Evolutionary conservation across 371 early-diverging fungal species (phyloP).

Genomic region (Haplosporangium sp.): DNA sequence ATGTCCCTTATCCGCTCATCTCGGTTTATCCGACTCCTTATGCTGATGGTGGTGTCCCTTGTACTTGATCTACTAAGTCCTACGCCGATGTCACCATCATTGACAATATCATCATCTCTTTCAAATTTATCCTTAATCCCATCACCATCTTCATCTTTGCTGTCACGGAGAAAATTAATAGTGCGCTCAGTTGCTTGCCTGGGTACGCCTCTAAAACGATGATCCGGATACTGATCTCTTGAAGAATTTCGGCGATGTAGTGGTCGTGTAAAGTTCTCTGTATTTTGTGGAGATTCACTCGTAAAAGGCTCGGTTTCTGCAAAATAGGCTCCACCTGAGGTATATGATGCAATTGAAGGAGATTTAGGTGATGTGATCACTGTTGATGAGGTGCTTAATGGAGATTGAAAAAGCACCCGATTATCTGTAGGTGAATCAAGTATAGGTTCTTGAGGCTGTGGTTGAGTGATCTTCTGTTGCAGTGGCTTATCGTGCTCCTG

Average conservation of each 20-base stretch:
- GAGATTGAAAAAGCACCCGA: background rate
- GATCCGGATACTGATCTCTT: background rate
- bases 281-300: background rate
- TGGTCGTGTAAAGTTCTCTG: background rate
- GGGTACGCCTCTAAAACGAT: background rate
- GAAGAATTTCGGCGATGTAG: background rate
- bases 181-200: background rate
- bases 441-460: background rate
- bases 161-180: slow-evolving; percentile 2
- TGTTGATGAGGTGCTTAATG: background rate
- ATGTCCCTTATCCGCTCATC: slow-evolving; percentile 10
- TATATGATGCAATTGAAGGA: background rate
- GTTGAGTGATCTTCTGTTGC: background rate
- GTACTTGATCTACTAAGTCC: no score
- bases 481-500: background rate
- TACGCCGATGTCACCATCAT: background rate
- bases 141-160: slow-evolving; percentile 14
- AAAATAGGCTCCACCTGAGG: slow-evolving; percentile 1
- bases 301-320: slow-evolving; percentile 1
- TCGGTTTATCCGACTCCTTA: background rate
- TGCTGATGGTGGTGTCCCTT: background rate
- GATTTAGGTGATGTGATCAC: background rate
- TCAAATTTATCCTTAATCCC: slow-evolving; percentile 15
- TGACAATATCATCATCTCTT: background rate
- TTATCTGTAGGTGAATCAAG: background rate